These are phyloP conservation scores for Hypomontagnella monticulosa DNA, from an alignment of 495 filamentous ascomycete genomes.

Conservation along the genomic window DNA sequence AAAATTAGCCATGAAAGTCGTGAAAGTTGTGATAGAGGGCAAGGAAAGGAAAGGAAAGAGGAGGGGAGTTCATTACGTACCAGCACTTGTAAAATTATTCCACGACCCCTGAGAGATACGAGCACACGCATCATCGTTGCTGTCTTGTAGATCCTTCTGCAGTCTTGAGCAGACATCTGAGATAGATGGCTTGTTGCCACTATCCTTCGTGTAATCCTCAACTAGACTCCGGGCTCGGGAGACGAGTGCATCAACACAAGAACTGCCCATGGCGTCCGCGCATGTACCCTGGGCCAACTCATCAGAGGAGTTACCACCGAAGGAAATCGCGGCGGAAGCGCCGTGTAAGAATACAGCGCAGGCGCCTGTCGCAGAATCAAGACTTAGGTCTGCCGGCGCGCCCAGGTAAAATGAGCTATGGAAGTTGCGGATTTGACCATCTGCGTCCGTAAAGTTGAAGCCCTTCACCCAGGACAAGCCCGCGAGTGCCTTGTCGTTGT, in stretches of 20 bases:
- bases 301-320: not conserved
- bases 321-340: conserved; percentile 1
- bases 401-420: conserved; percentile 34
- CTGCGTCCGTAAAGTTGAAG: conserved; percentile 23
- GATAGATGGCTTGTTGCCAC: not conserved
- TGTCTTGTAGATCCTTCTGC: conserved; percentile 18
- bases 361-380: conserved; percentile 22
- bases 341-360: conserved; percentile 39
- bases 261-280: conserved; percentile 29
- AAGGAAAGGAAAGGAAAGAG: not conserved
- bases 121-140: conserved; percentile 19
- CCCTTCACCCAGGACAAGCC: conserved; percentile 41
- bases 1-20: conserved; percentile 22
- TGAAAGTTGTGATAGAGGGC: too few species aligned
- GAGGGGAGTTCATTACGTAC: conserved; percentile 19
- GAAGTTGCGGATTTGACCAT: conserved; percentile 4
- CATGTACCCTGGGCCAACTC: conserved; percentile 34
- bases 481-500: conserved; percentile 5
- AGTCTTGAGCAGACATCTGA: conserved; percentile 22
- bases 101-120: conserved; percentile 14
- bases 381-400: conserved; percentile 13
- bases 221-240: conserved; percentile 12
- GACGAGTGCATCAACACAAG: conserved; percentile 31
- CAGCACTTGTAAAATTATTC: conserved; percentile 27
- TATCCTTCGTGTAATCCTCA: not conserved